phyloP scores from a whole-genome alignment of 2,329 filamentous ascomycete genomes.

The Ophiocordyceps sinensis region DNA sequence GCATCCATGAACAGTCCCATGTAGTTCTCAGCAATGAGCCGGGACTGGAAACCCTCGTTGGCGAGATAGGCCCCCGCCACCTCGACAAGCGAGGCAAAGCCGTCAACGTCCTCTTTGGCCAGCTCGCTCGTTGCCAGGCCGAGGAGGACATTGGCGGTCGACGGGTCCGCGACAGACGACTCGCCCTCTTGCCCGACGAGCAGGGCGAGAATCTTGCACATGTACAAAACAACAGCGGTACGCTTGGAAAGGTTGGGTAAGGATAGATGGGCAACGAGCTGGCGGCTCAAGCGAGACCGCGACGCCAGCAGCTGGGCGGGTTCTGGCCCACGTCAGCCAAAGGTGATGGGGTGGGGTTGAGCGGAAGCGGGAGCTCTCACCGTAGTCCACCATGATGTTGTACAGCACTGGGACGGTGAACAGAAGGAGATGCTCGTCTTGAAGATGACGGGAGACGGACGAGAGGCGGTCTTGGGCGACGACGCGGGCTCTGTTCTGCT shows the following conservation, averaged over 20 bases:
- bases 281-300: slow-evolving; percentile 31
- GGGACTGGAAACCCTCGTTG: slow-evolving; percentile 34
- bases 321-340: slow-evolving; percentile 22
- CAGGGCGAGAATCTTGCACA: slow-evolving; percentile 42
- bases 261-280: slow-evolving; percentile 34
- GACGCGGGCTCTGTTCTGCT: slow-evolving; percentile 44
- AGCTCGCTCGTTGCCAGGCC: slow-evolving; percentile 27
- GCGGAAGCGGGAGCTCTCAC: slow-evolving; percentile 21
- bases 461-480: slow-evolving; percentile 32
- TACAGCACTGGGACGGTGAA: slow-evolving; percentile 45
- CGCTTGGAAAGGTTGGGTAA: slow-evolving; percentile 27
- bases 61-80: slow-evolving; percentile 42
- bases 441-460: slow-evolving; percentile 32
- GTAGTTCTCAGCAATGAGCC: slow-evolving; percentile 24
- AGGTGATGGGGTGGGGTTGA: neutral
- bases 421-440: slow-evolving; percentile 30
- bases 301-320: slow-evolving; percentile 42
- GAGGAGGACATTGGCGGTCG: slow-evolving; percentile 35
- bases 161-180: slow-evolving; percentile 23
- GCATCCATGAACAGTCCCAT: slow-evolving; percentile 30
- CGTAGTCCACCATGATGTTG: slow-evolving; percentile 50
- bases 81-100: slow-evolving; percentile 36
- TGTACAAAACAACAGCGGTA: slow-evolving; percentile 31
- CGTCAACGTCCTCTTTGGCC: slow-evolving; percentile 32
- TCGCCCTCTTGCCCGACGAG: slow-evolving; percentile 39